Evolutionary conservation across 768 basidiomycete species (phyloP), one percentile per base, ranked within the genome.

Genomic region (Boletellus sp.): DNA sequence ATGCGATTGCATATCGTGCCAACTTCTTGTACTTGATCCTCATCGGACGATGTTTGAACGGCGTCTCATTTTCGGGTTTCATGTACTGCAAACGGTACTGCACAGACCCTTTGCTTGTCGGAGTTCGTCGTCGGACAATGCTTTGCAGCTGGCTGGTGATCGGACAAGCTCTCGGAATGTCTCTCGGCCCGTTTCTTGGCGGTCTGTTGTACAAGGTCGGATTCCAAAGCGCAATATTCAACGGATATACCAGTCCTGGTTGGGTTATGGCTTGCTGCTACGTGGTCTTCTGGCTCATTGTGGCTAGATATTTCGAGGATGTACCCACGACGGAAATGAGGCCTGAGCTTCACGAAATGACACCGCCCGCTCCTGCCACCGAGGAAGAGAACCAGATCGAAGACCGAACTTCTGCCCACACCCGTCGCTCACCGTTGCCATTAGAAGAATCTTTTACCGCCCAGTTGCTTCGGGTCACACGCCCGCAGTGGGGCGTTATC

Each of bases 31-130:
- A 87, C 62, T 72, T 87, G 54, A 84, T 86, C 55, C 78, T 88
- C 53, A 73, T 86, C 31, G 84, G 83, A 6, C 81, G 85, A n/a
- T 79, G 83, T 45, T 77, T 85, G 26, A 74, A 71, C 32, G 84
- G 85, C 1, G 57, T 85, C 34, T 76, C 76, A 6, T 85, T 83
- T 60, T 76, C 80, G 3, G 71, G 76, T 23, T 84, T 79, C 71
- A 79, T 88, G 82, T 86, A 85, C 65, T 70, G 66, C 56, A 86
- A 85, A 57, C 75, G 81, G 13, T 87, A 83, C 60, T 87, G 84
- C 62, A 77, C 76, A 10, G 85, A 87, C 61, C 77, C 80, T 4
- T 78, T 79, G 16, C 75, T 87, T 47, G 80, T 87, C 36, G 83
- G 84, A 23, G 63, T 85, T 22, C 78, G 82, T 24, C 72, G 79